These are phyloP conservation scores for Trifolium fragiferum DNA, from an alignment of 306 rosid species.

Conservation along the genomic window DNA sequence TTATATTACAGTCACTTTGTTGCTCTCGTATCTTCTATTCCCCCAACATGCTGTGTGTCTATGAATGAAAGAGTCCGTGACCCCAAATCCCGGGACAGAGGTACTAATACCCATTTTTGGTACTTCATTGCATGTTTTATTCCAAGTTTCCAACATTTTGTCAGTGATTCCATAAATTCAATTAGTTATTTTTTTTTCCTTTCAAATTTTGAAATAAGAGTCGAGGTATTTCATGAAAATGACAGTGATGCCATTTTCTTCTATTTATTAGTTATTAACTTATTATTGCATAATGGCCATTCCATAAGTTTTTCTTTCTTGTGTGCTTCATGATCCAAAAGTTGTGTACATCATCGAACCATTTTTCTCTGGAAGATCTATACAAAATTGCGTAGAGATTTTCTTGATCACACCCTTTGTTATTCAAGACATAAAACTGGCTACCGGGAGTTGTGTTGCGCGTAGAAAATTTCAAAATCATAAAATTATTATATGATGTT, in stretches of 20 bases:
- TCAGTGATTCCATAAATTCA: background rate
- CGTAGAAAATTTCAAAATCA: no score
- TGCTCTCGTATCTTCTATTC: background rate
- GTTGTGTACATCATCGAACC: background rate
- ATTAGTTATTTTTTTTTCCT: background rate
- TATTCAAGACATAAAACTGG: no score
- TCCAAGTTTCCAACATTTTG: background rate
- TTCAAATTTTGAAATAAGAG: background rate
- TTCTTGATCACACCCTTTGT: background rate
- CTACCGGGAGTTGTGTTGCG: background rate
- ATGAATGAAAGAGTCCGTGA: constrained; percentile 1
- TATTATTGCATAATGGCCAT: background rate
- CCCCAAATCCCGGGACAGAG: background rate
- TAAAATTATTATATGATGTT: background rate
- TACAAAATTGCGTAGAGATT: background rate
- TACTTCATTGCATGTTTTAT: background rate
- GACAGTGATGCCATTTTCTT: background rate
- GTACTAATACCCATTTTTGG: background rate
- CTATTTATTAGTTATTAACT: background rate
- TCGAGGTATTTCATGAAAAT: background rate
- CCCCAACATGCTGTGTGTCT: background rate
- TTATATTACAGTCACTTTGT: constrained; percentile 25
- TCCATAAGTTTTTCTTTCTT: background rate
- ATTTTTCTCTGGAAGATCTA: background rate
- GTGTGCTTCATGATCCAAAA: background rate